These are phyloP conservation scores for Elaeis oleifera DNA, from an alignment of 202 grass and related monocot genomes.

Conservation along the genomic window DNA sequence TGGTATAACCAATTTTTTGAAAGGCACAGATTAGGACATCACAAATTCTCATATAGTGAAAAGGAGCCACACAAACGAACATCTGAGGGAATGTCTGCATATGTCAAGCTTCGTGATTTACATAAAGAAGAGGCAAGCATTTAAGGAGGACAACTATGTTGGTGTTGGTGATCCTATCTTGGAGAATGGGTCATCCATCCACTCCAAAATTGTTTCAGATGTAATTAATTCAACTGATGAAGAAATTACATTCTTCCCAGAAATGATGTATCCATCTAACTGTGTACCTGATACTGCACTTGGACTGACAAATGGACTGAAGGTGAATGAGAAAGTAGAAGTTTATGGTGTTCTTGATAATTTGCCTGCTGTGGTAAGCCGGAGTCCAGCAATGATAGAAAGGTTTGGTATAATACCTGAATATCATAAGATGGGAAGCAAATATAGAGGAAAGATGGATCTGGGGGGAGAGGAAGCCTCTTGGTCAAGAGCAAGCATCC, in stretches of 20 bases:
- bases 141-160: constrained; percentile 38
- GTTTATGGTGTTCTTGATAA: constrained; percentile 84
- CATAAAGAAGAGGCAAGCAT: constrained; percentile 80
- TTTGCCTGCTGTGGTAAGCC: constrained; percentile 65
- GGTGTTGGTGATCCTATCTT: constrained; percentile 18
- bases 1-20: constrained; percentile 83
- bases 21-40: constrained; percentile 58
- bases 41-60: constrained; percentile 40
- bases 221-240: constrained; percentile 57
- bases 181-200: constrained; percentile 46
- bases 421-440: constrained; percentile 87
- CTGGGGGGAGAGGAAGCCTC: constrained; percentile 48
- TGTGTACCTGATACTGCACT: constrained; percentile 92
- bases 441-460: constrained; percentile 85
- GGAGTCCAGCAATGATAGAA: constrained; percentile 90
- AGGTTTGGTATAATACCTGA: constrained; percentile 96
- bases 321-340: constrained; percentile 45
- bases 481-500: constrained; percentile 70
- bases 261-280: constrained; percentile 75
- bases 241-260: constrained; percentile 52
- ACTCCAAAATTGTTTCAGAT: constrained; percentile 47
- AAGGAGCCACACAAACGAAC: constrained; percentile 86
- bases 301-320: constrained; percentile 34
- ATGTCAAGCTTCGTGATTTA: constrained; percentile 55
- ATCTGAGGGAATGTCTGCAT: constrained; percentile 79